A percentile compares a stretch with the other conserved stretches of the same genome.
These are phyloP conservation scores for Neurospora discreta DNA, from an alignment of 495 filamentous ascomycete species.

Conservation along the genomic window DNA sequence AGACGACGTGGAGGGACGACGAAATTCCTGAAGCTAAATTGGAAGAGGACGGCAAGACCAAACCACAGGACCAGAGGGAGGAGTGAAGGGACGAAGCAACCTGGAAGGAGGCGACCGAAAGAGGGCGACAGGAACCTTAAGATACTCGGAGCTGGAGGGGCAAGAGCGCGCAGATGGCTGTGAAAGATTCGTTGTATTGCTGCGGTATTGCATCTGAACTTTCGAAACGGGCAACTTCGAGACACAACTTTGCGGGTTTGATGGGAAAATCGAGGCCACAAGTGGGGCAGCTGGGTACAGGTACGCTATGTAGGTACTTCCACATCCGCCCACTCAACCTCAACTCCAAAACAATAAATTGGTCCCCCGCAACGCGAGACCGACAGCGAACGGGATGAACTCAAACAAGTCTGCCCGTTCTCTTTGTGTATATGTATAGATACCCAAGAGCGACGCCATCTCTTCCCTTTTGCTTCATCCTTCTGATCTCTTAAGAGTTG, in stretches of 20 bases:
- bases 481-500: neutral
- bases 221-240: neutral
- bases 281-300: neutral
- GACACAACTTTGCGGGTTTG: neutral
- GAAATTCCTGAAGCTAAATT: neutral
- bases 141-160: neutral
- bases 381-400: neutral
- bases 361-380: neutral
- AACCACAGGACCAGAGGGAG: neutral
- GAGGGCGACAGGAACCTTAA: neutral
- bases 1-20: neutral
- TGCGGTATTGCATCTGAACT: neutral
- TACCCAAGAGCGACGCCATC: neutral
- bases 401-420: neutral
- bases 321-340: neutral
- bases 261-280: neutral
- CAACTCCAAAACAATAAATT: neutral
- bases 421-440: neutral
- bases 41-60: neutral
- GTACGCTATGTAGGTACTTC: neutral
- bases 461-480: neutral
- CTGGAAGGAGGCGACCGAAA: neutral
- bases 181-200: neutral
- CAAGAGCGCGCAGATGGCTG: neutral
- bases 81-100: neutral